A percentile compares a stretch with the other conserved stretches of the same genome.
Conservation (phyloP, 1,284 basidiomycete species). For the Cutaneotrichosporon sp. region DNA sequence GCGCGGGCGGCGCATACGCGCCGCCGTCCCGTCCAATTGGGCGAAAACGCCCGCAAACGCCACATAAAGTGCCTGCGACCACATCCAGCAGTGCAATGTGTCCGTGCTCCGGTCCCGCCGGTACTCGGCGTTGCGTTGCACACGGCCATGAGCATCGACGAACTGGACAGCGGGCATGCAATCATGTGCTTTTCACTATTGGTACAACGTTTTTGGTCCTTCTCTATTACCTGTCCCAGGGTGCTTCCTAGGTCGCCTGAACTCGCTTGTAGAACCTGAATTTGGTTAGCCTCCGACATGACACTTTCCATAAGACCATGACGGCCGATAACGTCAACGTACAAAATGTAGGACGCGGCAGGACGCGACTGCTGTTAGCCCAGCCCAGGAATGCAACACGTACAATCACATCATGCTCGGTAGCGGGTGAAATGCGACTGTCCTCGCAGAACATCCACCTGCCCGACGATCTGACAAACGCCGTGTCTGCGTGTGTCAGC, state of each 20-base stretch:
- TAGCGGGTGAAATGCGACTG: conserved; percentile 64
- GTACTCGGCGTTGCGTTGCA: not conserved
- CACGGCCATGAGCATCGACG: no score
- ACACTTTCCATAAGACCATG: no score
- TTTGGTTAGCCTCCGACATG: conserved; percentile 3
- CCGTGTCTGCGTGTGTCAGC: conserved; percentile 60
- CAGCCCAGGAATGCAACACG: conserved; percentile 51
- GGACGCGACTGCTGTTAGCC: not conserved
- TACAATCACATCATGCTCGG: conserved; percentile 77
- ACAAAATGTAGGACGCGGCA: conserved; percentile 1
- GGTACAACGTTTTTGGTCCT: not conserved
- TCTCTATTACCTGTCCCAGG: no score
- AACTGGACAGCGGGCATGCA: no score
- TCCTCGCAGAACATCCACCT: conserved; percentile 87
- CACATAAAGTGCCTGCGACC: no score
- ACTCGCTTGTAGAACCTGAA: conserved; percentile 45
- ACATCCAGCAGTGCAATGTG: no score
- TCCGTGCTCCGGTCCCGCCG: no score
- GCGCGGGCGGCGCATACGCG: no score
- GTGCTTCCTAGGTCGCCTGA: no score
- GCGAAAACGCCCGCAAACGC: no score
- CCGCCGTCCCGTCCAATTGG: no score
- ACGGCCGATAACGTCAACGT: not conserved
- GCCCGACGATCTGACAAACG: conserved; percentile 66
- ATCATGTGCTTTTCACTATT: not conserved